Evolutionary conservation across 2,329 filamentous ascomycete genomes (phyloP), one percentile per base, ranked within the genome.

Genomic region (Colletotrichum sp.): DNA sequence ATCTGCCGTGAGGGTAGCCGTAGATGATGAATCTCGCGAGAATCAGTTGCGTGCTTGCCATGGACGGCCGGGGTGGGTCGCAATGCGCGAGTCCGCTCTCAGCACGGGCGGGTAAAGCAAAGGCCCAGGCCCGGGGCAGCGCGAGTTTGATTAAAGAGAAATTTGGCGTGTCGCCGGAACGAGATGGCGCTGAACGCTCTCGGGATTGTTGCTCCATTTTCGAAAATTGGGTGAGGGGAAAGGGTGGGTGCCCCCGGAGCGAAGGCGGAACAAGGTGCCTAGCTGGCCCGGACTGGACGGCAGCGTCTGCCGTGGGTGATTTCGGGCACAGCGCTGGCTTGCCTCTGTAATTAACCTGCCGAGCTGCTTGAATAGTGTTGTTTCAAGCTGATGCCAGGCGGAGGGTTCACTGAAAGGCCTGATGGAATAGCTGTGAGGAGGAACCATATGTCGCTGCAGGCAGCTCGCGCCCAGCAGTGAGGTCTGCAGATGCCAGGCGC

Each of bases 71-170:
- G 65, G 57, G 74, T 76, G 74, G 74, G 71, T 71, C 74, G 13
- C 34, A 26, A 62, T 28, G 44, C 24, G 49, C 63, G 68, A 73
- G 74, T 65, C 64, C 57, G 74, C 70, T 49, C 36, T 28, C 57
- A 76, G 70, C 74, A 73, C 74, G 74, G 74, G 59, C 70, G 64
- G 65, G 34, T 59, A 39, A 63, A 52, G 70, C 9, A 73, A 36
- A 65, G 59, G 70, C 30, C 73, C 39, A 69, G 71, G 71, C 63
- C 36, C 67, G 68, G 64, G 70, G 65, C 59, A 69, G 34, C 64
- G 62, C 59, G 70, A 73, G 36, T 76, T 76, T 73, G 70, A 76
- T 76, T 76, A 74, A 52, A 60, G 64, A 64, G 21, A 65, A 62
- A 69, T 73, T 69, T 76, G 74, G 70, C 57, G 73, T 49, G 64